Evolutionary conservation across 139 green algal species (phyloP).

Genomic region (Bryopsis sp.): DNA sequence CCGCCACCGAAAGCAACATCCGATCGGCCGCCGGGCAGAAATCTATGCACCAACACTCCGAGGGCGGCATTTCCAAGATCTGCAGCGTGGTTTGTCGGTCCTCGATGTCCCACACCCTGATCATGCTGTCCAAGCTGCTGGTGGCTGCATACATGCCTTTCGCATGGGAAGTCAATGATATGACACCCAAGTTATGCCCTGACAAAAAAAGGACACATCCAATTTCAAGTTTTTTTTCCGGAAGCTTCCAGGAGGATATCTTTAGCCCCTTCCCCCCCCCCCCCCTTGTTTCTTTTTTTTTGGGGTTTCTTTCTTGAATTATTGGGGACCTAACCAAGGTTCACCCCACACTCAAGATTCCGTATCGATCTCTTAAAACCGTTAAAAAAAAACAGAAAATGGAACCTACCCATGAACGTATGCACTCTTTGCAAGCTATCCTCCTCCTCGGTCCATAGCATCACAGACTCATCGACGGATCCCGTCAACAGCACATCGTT

Average conservation of each 20-base stretch:
- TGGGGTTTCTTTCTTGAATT: too few species aligned
- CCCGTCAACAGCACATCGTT: background rate
- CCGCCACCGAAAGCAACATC: background rate
- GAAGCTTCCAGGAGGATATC: too few species aligned
- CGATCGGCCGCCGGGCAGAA: background rate
- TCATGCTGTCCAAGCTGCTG: background rate
- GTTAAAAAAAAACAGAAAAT: background rate
- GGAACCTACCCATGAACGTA: background rate
- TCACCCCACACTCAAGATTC: too few species aligned
- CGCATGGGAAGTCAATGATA: background rate
- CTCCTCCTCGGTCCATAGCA: background rate
- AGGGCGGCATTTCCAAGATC: background rate
- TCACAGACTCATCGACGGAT: background rate
- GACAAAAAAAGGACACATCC: too few species aligned
- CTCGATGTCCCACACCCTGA: constrained; percentile 4
- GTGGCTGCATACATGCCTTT: background rate
- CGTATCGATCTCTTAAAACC: too few species aligned
- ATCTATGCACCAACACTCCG: constrained; percentile 3
- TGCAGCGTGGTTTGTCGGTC: constrained; percentile 1
- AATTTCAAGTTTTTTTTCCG: too few species aligned
- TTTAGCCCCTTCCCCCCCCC: too few species aligned
- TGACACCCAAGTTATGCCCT: background rate
- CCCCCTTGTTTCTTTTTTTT: too few species aligned
- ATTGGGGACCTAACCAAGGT: too few species aligned
- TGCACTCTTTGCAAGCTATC: background rate